Conservation (phyloP, 768 basidiomycete genomes). For the Auriculariales sp. region DNA sequence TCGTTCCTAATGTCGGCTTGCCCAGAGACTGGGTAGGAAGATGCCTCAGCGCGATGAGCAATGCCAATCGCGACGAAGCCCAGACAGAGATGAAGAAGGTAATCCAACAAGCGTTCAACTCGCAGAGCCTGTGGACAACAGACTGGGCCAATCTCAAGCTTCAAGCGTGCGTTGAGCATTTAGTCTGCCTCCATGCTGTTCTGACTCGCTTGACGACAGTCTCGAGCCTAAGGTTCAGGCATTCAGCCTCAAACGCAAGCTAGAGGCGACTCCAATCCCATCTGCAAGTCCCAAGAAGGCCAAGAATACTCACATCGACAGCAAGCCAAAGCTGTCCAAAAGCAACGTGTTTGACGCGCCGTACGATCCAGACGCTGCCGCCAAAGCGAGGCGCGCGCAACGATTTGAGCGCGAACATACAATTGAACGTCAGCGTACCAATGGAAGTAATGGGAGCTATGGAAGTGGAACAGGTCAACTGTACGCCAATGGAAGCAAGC, state of each 20-base stretch:
- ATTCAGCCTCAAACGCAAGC: constrained; percentile 48
- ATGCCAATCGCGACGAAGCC: constrained; percentile 73
- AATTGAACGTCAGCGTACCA: constrained; percentile 54
- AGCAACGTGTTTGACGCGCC: constrained; percentile 27
- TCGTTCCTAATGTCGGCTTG: too few species aligned
- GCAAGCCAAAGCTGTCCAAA: constrained; percentile 19
- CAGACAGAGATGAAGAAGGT: constrained; percentile 92
- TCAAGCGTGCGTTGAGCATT: constrained; percentile 45
- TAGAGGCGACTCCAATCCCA: constrained; percentile 25
- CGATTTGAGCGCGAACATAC: constrained; percentile 88
- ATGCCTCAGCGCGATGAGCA: constrained; percentile 84
- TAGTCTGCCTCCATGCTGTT: constrained; percentile 5
- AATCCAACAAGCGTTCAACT: constrained; percentile 83
- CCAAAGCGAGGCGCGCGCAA: constrained; percentile 63
- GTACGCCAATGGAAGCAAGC: too few species aligned
- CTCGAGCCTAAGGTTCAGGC: constrained; percentile 43
- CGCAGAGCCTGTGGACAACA: constrained; percentile 78
- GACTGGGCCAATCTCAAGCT: constrained; percentile 86
- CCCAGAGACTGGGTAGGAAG: constrained; percentile 87
- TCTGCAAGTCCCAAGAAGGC: constrained; percentile 48
- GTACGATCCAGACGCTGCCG: constrained; percentile 47
- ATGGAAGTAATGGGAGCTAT: constrained; percentile 15
- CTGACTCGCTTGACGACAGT: constrained; percentile 18
- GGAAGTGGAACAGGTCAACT: too few species aligned
- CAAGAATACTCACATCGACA: constrained; percentile 25